Base-by-base conservation (phyloP, 208 protist species). In the Tritrichomonas musculus region DNA sequence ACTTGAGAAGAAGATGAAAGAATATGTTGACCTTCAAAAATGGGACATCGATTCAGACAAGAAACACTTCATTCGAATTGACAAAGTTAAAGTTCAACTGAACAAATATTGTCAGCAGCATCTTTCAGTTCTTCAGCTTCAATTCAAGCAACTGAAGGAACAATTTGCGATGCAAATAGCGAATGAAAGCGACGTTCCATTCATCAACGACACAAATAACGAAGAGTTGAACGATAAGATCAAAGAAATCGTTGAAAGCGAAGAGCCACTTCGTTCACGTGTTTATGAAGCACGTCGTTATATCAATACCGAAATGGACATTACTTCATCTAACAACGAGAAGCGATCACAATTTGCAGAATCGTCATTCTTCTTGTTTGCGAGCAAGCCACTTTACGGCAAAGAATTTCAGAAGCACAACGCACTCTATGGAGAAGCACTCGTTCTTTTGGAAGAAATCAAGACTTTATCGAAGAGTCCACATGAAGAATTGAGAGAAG, bases 41-140 rank as follows among this genome's bases (percentile, higher is more conserved):
- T 88, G 77, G 77, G 77, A 88, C 27, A 88, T 49, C 9, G n/a
- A 88, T 39, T 88, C 77, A 13, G 77, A 88, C n/a, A 88, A 88
- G 47, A 88, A 88, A 30, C 77, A 88, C 27, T 53, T 88, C 17
- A 17, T 88, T 9, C 53, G 41, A 17, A 88, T 88, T 50, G 77
- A 88, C n/a, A 53, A 25, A 60, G 47, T 88, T 39, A 88, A 88
- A 50, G 47, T 41, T 22, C 77, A 88, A 50, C 39, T 88, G n/a
- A 88, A 88, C n/a, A 88, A 88, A 57, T 88, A 88, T 49, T 88
- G 77, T 50, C 77, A 88, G 30, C n/a, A 88, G 39, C 41, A 88
- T 27, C 33, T 88, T 27, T 14, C 25, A 41, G 41, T 88, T 27
- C 33, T 88, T 49, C 25, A 53, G 39, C 47, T 27, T 55, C 44